Evolutionary conservation across 1,284 basidiomycete genomes (phyloP).

Genomic region (Wallemia mellicola): DNA sequence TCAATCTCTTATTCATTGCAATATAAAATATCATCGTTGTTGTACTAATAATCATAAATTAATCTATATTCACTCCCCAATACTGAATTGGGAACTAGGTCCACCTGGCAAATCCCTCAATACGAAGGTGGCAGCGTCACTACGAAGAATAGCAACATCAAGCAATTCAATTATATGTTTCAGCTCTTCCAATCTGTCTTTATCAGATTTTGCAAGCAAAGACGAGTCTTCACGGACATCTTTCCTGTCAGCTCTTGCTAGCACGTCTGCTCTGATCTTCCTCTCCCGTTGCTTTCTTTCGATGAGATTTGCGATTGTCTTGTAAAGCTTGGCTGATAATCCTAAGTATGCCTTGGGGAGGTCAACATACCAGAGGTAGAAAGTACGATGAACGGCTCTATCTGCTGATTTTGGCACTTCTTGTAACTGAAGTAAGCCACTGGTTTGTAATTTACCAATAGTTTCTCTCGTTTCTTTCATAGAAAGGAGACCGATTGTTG

Average conservation of each 20-base stretch:
- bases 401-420: conserved; percentile 68
- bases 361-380: conserved; percentile 77
- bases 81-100: conserved; percentile 2
- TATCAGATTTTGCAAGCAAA: conserved; percentile 14
- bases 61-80: neutral
- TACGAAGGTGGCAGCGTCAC: conserved; percentile 58
- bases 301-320: conserved; percentile 54
- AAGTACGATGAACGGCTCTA: conserved; percentile 50
- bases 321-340: conserved; percentile 46
- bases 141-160: conserved; percentile 40
- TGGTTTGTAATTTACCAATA: conserved; percentile 42
- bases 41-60: too few species aligned
- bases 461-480: conserved; percentile 58
- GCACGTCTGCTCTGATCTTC: conserved; percentile 30
- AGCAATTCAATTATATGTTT: conserved; percentile 32
- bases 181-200: conserved; percentile 14
- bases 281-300: conserved; percentile 37
- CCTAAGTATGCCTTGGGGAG: conserved; percentile 44
- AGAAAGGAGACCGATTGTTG: conserved; percentile 72
- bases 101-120: conserved; percentile 33
- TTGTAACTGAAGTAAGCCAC: conserved; percentile 56
- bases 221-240: conserved; percentile 36
- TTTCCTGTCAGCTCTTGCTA: conserved; percentile 46
- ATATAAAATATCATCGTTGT: too few species aligned
- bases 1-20: too few species aligned